Base-by-base conservation (phyloP, 345 rosid species). In the Euphorbia lathyris region DNA sequence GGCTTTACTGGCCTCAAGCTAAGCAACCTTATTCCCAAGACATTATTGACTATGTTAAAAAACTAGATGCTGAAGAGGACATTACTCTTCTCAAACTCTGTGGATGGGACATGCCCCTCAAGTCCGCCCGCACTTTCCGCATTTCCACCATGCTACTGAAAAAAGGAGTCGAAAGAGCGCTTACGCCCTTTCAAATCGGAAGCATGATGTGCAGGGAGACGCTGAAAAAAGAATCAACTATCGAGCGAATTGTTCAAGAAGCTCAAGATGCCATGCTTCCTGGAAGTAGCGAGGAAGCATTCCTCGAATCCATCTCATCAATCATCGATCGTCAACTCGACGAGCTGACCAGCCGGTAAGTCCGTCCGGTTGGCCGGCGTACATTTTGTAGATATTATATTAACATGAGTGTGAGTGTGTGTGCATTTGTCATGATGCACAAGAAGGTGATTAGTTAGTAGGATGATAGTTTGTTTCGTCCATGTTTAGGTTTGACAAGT, bases 1-100 rank as follows among this genome's bases (percentile, higher is more conserved):
- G 98, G 98, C 86, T 92, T 45, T 88, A 88, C 81, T 92, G 98
- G 94, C 95, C 96, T 34, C 96, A 92, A 86, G 90, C 96, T 67
- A 85, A 58, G 43, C 83, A 86, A 50, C 92, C 86, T 20, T 92
- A 82, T 77, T 84, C 92, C 25, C 63, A 80, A 7, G 82, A 79
- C 29, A 85, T 80, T 55, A n/a, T 88, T 67, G 79, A 86, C 56
- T 88, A 88, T 80, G 86, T 92, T 50, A 77, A 80, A 40, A 67
- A 85, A 0, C 81, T 92, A 74, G 86, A 92, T 68, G 76, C 89
- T 0, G 90, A 84, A 68, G 68, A 83, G 74, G 98, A 90, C 66
- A 90, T 90, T 19, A 76, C 82, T 50, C 87, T 90, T 71, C 66
- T 92, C 75, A 88, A 72, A 72, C 72, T 72, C 63, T 84, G 87